Evolutionary conservation across 768 basidiomycete genomes (phyloP), one percentile per base, ranked within the genome.

Genomic region (Lanmaoa pseudosensibilis): DNA sequence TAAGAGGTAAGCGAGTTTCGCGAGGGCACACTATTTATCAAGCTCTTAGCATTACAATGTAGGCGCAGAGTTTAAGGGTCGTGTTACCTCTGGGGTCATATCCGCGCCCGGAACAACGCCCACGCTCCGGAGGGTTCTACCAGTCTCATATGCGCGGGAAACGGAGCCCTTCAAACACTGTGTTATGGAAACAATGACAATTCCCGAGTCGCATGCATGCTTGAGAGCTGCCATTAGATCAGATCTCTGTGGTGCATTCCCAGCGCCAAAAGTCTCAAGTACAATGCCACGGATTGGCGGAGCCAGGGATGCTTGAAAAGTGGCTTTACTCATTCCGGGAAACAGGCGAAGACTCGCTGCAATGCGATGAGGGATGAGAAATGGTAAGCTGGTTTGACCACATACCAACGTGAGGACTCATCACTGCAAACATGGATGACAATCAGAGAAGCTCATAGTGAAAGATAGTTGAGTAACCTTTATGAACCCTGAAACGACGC

Each of bases 151-250:
- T 16, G 87, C 85, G 64, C 88, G 85, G 10, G 87, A 88, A 10
- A 98, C 94, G 5, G 87, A 80, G 9, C 95, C 95, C 69, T 87
- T 93, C 16, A 84, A 67, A 67, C 95, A 97, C 65, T 98, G 95
- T 0, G 92, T 87, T 48, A 97, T 94, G 12, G 94, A 92, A 38
- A 98, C 92, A 46, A 98, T 83, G 50, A 96, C 84, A 2, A 95
- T 81, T 11, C 91, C 93, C 2, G 88, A 82, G 54, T 87, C 83
- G 59, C 89, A 91, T 2, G 94, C 93, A 54, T 89, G 86, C 60
- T 84, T 85, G 55, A 97, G 77, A 1, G 84, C 87, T n/a, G 80
- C 70, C 67, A 90, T 80, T 19, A 97, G 73, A 61, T 94, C 93
- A 46, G 78, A 56, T 13, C 90, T 81, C 63, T 92, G 87, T 0